Percentiles rank a stretch among this genome's conserved stretches.
phyloP scores from a whole-genome alignment of 2,329 filamentous ascomycete species.

The Lasiodiplodia sp. region DNA sequence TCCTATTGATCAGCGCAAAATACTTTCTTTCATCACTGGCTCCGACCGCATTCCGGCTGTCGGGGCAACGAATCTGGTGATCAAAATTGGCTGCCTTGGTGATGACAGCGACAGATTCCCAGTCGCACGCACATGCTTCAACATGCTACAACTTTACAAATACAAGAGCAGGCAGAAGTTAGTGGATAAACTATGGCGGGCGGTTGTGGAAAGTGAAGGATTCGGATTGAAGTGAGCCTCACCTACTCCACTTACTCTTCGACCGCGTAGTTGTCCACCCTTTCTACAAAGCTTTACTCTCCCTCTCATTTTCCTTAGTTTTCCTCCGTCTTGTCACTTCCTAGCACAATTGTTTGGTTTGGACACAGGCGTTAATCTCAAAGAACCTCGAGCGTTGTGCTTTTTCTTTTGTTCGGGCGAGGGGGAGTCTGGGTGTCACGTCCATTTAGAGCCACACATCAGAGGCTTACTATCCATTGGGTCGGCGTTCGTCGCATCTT shows the following conservation, averaged over 20 bases:
- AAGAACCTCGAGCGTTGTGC: neutral
- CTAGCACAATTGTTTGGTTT: neutral
- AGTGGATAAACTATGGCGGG: constrained; percentile 78
- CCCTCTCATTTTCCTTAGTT: neutral
- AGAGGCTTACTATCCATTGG: neutral
- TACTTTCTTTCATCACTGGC: constrained; percentile 87
- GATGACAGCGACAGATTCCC: constrained; percentile 79
- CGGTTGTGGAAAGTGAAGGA: constrained; percentile 88
- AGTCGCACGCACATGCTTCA: constrained; percentile 90
- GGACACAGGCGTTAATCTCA: neutral
- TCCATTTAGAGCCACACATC: neutral
- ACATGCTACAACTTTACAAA: constrained; percentile 77
- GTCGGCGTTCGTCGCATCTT: neutral
- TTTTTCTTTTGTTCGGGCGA: neutral
- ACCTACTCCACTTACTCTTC: neutral
- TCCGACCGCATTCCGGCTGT: constrained; percentile 90
- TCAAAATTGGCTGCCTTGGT: constrained; percentile 78
- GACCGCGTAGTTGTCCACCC: neutral
- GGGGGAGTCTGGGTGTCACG: neutral
- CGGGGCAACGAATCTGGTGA: constrained; percentile 79
- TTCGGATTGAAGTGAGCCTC: constrained; percentile 79
- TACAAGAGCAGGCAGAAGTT: constrained; percentile 73
- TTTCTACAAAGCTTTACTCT: neutral
- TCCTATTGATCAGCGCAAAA: constrained; percentile 74
- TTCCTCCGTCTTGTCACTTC: neutral